Evolutionary conservation across 495 filamentous ascomycete species (phyloP).

Genomic region (Penicillium malachiteum): DNA sequence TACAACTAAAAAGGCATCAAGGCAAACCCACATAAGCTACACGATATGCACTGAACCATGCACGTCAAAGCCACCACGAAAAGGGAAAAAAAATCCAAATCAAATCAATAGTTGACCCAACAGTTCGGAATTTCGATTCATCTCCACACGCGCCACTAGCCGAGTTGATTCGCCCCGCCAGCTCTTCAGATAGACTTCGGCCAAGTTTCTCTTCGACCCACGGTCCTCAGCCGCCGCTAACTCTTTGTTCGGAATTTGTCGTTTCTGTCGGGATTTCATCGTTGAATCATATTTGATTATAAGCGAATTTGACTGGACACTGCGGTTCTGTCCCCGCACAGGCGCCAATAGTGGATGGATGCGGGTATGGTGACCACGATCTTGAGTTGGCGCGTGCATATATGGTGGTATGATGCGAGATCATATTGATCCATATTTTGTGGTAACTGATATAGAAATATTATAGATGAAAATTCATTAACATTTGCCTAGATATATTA

Average conservation of each 20-base stretch:
- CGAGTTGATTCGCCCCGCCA: conserved; percentile 1
- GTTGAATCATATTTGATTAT: neutral
- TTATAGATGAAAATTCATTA: too few relatives aligned
- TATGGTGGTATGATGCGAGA: too few relatives aligned
- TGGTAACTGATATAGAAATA: too few relatives aligned
- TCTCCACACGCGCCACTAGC: conserved; percentile 13
- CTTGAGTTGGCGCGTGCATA: neutral
- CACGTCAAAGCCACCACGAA: neutral
- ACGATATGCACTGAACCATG: neutral
- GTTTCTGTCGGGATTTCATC: neutral
- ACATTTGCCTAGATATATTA: too few relatives aligned
- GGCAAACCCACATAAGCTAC: neutral
- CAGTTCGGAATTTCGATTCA: conserved; percentile 5
- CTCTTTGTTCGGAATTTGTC: neutral
- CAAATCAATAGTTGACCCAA: conserved; percentile 15
- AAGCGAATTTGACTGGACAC: conserved; percentile 3
- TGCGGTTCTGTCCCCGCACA: too few relatives aligned
- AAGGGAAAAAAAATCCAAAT: conserved; percentile 1
- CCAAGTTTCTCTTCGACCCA: conserved; percentile 8
- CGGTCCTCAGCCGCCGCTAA: conserved; percentile 14
- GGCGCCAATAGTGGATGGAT: neutral
- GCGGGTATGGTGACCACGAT: neutral
- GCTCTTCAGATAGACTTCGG: conserved; percentile 15
- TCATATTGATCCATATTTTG: neutral
- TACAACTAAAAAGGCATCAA: neutral